A percentile compares a stretch with the other conserved stretches of the same genome.
Evolutionary conservation across 331 rosid genomes (phyloP).

Genomic region (Rhamnella rubrinervis): DNA sequence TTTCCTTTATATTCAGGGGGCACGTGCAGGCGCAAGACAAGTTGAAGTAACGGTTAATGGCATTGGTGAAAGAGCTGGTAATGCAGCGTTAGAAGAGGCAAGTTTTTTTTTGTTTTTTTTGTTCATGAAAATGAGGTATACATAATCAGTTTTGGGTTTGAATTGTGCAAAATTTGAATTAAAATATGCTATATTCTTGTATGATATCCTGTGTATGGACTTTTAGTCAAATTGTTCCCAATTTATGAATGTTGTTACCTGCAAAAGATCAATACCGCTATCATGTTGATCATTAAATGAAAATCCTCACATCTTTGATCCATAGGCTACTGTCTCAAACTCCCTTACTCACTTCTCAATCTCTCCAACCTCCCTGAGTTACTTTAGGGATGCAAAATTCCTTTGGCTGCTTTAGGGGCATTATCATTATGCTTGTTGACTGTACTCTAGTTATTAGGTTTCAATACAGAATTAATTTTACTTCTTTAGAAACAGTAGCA

Average conservation of each 20-base stretch:
- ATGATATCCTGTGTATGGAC: neutral
- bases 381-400: neutral
- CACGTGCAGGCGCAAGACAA: constrained; percentile 90
- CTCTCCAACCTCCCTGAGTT: neutral
- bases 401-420: neutral
- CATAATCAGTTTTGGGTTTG: too few species aligned
- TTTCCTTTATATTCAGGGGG: constrained; percentile 69
- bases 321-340: neutral
- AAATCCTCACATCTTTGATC: neutral
- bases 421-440: too few species aligned
- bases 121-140: too few species aligned
- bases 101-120: constrained; percentile 1
- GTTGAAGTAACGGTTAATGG: constrained; percentile 96
- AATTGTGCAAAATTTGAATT: too few species aligned
- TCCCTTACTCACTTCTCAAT: neutral
- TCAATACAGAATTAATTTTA: too few species aligned
- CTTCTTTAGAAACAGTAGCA: too few species aligned
- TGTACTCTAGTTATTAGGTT: too few species aligned
- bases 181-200: neutral
- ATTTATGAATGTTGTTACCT: neutral
- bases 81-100: constrained; percentile 96
- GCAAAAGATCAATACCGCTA: neutral
- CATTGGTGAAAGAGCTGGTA: constrained; percentile 99
- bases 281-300: neutral
- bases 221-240: neutral